phyloP scores from a whole-genome alignment of 352 stramenopile genomes.

The Pythium brassicae region DNA sequence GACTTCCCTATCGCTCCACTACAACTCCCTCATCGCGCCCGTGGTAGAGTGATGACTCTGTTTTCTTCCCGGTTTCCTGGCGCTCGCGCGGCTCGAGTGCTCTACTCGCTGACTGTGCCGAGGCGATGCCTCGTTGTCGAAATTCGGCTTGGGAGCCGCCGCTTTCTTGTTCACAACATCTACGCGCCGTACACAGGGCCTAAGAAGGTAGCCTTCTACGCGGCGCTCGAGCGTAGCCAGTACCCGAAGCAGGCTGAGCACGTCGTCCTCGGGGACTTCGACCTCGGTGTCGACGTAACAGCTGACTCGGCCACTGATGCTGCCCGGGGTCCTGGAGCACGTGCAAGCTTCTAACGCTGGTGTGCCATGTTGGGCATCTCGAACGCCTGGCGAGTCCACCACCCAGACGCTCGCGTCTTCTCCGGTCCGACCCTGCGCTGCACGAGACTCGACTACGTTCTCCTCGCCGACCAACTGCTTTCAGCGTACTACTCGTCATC shows the following conservation, averaged over 20 bases:
- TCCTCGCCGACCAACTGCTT: slow-evolving; percentile 4
- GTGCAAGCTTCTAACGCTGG: slow-evolving; percentile 10
- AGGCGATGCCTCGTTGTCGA: slow-evolving; percentile 8
- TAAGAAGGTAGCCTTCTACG: slow-evolving; percentile 2
- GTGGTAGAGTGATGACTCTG: background rate
- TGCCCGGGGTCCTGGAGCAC: background rate
- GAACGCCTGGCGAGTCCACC: slow-evolving; percentile 15
- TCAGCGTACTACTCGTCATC: background rate
- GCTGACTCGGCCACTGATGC: slow-evolving; percentile 1
- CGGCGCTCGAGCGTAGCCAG: background rate
- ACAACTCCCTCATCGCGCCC: background rate
- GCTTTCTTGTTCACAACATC: slow-evolving; percentile 8
- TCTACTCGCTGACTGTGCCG: background rate
- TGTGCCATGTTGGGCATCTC: slow-evolving; percentile 7
- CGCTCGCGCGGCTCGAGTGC: background rate
- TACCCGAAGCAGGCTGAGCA: slow-evolving; percentile 6
- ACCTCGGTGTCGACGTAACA: slow-evolving; percentile 5
- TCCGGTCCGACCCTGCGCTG: background rate
- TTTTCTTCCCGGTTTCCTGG: background rate
- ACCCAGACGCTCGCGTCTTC: slow-evolving; percentile 1
- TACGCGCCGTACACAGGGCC: slow-evolving; percentile 7
- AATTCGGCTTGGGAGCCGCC: background rate
- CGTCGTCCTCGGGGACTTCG: slow-evolving; percentile 17
- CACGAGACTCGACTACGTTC: slow-evolving; percentile 21
- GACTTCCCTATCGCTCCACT: background rate